These are phyloP conservation scores for Globisporangium orthogonon DNA, from an alignment of 352 stramenopile species.

Conservation along the genomic window DNA sequence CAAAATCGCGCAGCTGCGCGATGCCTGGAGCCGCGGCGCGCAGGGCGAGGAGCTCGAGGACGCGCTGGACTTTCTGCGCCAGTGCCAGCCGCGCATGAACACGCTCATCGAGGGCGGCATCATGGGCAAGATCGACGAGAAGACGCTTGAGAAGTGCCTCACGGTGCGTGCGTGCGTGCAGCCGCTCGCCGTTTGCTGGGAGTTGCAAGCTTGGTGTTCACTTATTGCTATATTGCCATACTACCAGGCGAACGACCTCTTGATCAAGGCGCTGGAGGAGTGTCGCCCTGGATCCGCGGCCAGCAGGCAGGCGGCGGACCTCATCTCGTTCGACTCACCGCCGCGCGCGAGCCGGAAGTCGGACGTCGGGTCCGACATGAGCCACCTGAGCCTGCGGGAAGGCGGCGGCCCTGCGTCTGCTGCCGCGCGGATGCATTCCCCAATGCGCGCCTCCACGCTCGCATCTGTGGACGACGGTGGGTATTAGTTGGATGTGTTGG, in stretches of 20 bases:
- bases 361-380: slow-evolving; percentile 15
- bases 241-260: slow-evolving; percentile 67
- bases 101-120: slow-evolving; percentile 82
- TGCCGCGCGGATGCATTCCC: slow-evolving; percentile 5
- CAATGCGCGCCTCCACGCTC: slow-evolving; percentile 17
- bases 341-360: slow-evolving; percentile 22
- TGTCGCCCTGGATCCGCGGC: slow-evolving; percentile 19
- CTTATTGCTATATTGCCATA: not conserved
- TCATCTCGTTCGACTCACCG: slow-evolving; percentile 65
- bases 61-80: slow-evolving; percentile 70
- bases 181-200: too few species aligned
- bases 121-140: slow-evolving; percentile 80
- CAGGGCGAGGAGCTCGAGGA: slow-evolving; percentile 52
- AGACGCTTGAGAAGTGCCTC: slow-evolving; percentile 74
- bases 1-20: slow-evolving; percentile 53
- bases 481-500: not conserved
- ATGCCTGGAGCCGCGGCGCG: slow-evolving; percentile 25
- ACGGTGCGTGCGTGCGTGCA: slow-evolving; percentile 31
- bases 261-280: slow-evolving; percentile 76
- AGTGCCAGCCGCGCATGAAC: slow-evolving; percentile 86
- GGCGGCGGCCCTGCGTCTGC: not conserved
- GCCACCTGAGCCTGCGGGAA: slow-evolving; percentile 26
- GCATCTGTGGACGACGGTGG: slow-evolving; percentile 45
- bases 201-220: not conserved
- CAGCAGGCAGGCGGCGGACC: slow-evolving; percentile 17